Evolutionary conservation across 768 basidiomycete species (phyloP), one percentile per base, ranked within the genome.

Genomic region (Paxillus involutus): DNA sequence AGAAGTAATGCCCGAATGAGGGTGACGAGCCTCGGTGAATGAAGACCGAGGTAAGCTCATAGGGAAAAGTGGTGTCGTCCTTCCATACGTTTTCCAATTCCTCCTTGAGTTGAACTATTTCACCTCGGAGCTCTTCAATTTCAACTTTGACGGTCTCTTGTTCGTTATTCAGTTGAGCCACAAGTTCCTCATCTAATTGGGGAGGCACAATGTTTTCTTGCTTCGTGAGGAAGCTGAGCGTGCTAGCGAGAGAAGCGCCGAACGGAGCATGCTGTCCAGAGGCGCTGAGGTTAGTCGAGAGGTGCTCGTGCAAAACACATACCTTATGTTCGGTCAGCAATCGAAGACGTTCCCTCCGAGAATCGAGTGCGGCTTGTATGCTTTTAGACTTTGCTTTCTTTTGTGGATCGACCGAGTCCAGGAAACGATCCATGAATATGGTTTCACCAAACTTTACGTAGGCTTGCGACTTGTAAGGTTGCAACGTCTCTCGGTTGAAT

Each of bases 381-480:
- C 73, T 74, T 58, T 89, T 91, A 1, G 89, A 85, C 42, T 77
- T 79, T 16, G 78, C 76, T 62, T 85, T 88, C 78, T 91, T 94
- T 56, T 78, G 75, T 0, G 81, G 77, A 62, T 89, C 80, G 3
- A 84, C 88, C 45, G 77, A 81, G 56, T 91, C 88, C 65, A 96
- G 75, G 76, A 95, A 99, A 13, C 97, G 86, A 69, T 97, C 94
- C 82, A 98, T 84, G 64, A 83, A 87, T 13, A 99, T 77, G 10
- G 84, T 89, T 70, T 94, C 90, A 16, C 80, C 85, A 65, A 96
- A 97, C 63, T 86, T 89, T 59, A 99, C 88, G 69, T 94, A 96
- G 4, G 93, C 94, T 65, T 99, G 96, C 6, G 91, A 94, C 71
- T 99, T 99, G 77, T 91, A 94, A 14, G 94, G 87, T 59, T 94